Evolutionary conservation across 139 green algal species (phyloP).

Genomic region (Picochlorum sp.): DNA sequence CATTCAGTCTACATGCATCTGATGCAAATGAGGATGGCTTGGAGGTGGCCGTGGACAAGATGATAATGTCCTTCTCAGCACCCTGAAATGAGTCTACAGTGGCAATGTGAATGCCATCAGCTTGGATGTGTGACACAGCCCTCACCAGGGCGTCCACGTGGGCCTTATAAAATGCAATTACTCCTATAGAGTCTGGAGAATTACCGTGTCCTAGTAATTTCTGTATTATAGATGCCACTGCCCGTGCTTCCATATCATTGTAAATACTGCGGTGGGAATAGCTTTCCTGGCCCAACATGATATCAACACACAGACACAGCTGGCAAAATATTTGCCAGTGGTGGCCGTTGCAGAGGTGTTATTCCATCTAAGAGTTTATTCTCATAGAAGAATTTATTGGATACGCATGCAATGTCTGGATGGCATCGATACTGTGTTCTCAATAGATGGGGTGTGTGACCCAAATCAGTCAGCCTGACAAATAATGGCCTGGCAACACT

Average conservation of each 20-base stretch:
- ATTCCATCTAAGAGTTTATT: conserved; percentile 56
- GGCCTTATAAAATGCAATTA: conserved; percentile 76
- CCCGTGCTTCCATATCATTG: conserved; percentile 48
- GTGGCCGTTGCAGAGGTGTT: conserved; percentile 24
- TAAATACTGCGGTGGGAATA: conserved; percentile 31
- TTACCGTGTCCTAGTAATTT: conserved; percentile 26
- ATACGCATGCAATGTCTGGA: conserved; percentile 49
- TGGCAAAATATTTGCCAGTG: conserved; percentile 49
- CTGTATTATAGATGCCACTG: conserved; percentile 32
- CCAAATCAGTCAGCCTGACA: conserved; percentile 56
- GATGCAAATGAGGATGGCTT: conserved; percentile 26
- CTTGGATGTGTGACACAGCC: neutral
- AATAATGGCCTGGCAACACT: conserved; percentile 69
- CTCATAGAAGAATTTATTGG: conserved; percentile 72
- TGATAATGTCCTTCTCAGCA: conserved; percentile 68
- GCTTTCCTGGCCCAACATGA: conserved; percentile 23
- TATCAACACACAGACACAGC: conserved; percentile 43
- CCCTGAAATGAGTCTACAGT: conserved; percentile 86
- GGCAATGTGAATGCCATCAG: conserved; percentile 40
- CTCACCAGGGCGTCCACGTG: conserved; percentile 34
- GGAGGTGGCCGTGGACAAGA: conserved; percentile 64
- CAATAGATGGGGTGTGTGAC: conserved; percentile 53
- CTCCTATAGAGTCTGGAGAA: conserved; percentile 29
- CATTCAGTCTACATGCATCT: conserved; percentile 52
- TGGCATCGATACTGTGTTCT: conserved; percentile 74